These are phyloP conservation scores for Beauveria scarabaeidicola DNA, from an alignment of 2,329 filamentous ascomycete genomes.

Conservation along the genomic window DNA sequence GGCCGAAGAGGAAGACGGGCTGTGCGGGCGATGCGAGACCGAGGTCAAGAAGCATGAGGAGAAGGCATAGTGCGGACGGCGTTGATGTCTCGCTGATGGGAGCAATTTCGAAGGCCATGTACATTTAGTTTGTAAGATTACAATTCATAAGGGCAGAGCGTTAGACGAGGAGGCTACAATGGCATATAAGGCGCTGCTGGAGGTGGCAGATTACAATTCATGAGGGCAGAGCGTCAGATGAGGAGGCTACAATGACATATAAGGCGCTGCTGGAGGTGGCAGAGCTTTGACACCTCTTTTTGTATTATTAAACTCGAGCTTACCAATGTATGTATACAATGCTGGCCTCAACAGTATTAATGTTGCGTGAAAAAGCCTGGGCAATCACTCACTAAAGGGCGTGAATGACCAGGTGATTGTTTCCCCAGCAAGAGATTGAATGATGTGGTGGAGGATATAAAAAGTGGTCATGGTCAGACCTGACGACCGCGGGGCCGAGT, in stretches of 20 bases:
- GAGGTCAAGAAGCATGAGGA: constrained; percentile 35
- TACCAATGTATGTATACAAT: background rate
- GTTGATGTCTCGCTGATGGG: background rate
- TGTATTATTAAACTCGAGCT: background rate
- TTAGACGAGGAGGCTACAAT: too few species aligned
- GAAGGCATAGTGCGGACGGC: background rate
- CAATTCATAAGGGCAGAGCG: too few species aligned
- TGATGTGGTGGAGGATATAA: background rate
- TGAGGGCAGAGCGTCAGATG: too few species aligned
- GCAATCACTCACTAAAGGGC: background rate
- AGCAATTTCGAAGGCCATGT: background rate
- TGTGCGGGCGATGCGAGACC: constrained; percentile 68
- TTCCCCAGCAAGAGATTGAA: background rate
- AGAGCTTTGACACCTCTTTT: background rate
- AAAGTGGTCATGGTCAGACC: background rate
- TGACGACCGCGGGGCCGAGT: background rate
- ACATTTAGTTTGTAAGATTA: background rate
- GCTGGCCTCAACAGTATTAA: too few species aligned
- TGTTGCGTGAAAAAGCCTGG: background rate
- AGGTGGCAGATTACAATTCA: background rate
- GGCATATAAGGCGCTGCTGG: background rate
- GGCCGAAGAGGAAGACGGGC: constrained; percentile 51
- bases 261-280: background rate
- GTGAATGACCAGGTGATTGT: background rate
- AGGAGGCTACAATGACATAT: background rate